These are phyloP conservation scores for Backusella parvicylindrica DNA, from an alignment of 192 early-diverging fungal species.

Conservation along the genomic window DNA sequence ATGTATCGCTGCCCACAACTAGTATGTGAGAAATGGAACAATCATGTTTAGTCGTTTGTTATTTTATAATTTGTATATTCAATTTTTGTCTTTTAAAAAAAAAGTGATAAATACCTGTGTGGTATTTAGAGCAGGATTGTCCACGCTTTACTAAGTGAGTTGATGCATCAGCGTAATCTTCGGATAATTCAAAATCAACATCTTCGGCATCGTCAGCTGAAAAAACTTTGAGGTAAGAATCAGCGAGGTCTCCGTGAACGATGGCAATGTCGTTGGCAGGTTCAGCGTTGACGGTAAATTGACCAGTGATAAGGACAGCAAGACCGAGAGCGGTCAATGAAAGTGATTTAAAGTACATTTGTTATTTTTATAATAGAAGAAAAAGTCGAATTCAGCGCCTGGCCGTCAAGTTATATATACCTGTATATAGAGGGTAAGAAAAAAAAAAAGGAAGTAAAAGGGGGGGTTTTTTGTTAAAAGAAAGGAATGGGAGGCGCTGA, in stretches of 20 bases:
- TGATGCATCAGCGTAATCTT: not conserved
- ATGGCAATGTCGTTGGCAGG: constrained; percentile 2
- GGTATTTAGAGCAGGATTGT: constrained; percentile 15
- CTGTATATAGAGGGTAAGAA: not conserved
- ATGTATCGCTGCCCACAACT: constrained; percentile 25
- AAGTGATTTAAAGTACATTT: constrained; percentile 16
- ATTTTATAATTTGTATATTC: not conserved
- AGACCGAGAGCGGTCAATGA: constrained; percentile 18
- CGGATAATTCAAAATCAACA: constrained; percentile 19
- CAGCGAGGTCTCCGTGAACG: not conserved
- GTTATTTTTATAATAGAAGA: not conserved
- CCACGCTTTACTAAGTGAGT: constrained; percentile 10
- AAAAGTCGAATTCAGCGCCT: not conserved
- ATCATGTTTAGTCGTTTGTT: not conserved
- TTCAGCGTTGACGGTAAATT: constrained; percentile 2
- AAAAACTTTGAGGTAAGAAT: constrained; percentile 4
- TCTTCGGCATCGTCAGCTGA: constrained; percentile 2
- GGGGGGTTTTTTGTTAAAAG: not conserved
- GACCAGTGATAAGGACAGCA: constrained; percentile 3
- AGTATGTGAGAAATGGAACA: not conserved
- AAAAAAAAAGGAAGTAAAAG: not conserved
- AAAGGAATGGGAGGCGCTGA: constrained; percentile 3
- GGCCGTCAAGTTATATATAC: not conserved
- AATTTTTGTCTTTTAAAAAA: not conserved
- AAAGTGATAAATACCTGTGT: constrained; percentile 14